Evolutionary conservation across 768 basidiomycete genomes (phyloP).

Genomic region (Pholiota molesta): DNA sequence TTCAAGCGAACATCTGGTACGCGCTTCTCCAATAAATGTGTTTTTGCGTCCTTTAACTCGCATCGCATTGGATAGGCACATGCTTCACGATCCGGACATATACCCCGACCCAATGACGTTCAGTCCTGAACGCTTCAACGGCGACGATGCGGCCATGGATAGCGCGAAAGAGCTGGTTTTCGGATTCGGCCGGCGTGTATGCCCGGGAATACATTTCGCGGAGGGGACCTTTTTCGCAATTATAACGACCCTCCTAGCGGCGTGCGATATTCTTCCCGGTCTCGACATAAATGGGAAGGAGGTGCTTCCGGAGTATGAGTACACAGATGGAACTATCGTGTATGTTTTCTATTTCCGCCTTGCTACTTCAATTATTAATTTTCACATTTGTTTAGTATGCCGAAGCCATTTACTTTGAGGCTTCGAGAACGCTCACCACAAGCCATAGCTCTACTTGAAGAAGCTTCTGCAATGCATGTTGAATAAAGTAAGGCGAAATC

Average conservation of each 20-base stretch:
- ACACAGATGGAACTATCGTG: constrained; percentile 20
- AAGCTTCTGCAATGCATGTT: background rate
- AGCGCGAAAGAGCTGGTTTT: constrained; percentile 22
- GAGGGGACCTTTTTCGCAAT: constrained; percentile 28
- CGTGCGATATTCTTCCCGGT: constrained; percentile 33
- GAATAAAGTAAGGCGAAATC: background rate
- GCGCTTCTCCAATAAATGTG: background rate
- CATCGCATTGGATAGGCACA: constrained; percentile 10
- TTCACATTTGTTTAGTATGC: background rate
- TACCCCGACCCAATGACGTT: constrained; percentile 28
- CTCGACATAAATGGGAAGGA: constrained; percentile 28
- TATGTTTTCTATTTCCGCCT: background rate
- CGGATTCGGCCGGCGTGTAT: constrained; percentile 43
- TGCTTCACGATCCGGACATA: constrained; percentile 26
- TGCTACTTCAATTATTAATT: background rate
- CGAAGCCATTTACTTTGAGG: background rate
- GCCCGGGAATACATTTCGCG: constrained; percentile 41
- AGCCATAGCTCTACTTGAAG: background rate
- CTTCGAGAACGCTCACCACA: background rate
- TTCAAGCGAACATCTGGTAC: constrained; percentile 22
- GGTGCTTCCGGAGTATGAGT: constrained; percentile 22
- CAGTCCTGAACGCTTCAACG: constrained; percentile 26
- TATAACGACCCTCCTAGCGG: constrained; percentile 32
- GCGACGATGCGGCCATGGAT: constrained; percentile 27
- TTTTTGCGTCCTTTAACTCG: background rate